Evolutionary conservation across 164 flowering plant species (phyloP), one percentile per base, ranked within the genome.

Genomic region (Berberis thunbergii): DNA sequence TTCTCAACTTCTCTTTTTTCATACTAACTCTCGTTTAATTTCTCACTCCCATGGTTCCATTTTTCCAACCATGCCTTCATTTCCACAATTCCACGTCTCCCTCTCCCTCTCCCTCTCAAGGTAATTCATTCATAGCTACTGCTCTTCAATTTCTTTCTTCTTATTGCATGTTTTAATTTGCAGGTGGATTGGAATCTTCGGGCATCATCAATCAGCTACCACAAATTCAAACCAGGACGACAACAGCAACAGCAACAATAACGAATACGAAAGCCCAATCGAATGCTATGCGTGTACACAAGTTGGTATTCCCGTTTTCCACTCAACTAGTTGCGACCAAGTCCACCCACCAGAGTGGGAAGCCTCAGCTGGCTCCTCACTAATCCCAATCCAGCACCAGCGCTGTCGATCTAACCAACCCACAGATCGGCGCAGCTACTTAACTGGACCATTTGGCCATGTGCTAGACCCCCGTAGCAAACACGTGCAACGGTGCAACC

Each of bases 271-370:
- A 48, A 49, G 43, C 75, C 54, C 87, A 12, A 60, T 76, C 39
- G 98, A 93, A 49, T 94, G 99, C 77, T 89, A 87, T 75, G 96
- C 96, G 1, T 94, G 99, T 75, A 94, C 99, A 0, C 96, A 87
- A 52, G 87, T 80, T 1, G 96, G 93, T 9, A 86, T 80, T 1
- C 99, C 99, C 1, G 91, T 73, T 7, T 94, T 94, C 78, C 99
- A 94, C 83, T 94, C 99, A 60, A 91, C 96, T 54, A 88, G 87
- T 77, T 94, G 97, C 75, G 96, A 87, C 84, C 75, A 57, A 0
- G 83, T 83, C 55, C 67, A 81, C 84, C 80, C 80, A 43, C 93
- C 93, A 11, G 78, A 87, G 59, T 94, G 99, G 99, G 91, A 84
- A 66, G 95, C 97, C 48, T 77, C 78, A 41, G 97, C 99, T 43